Evolutionary conservation across 345 rosid species (phyloP).

Genomic region (Citrus medica): DNA sequence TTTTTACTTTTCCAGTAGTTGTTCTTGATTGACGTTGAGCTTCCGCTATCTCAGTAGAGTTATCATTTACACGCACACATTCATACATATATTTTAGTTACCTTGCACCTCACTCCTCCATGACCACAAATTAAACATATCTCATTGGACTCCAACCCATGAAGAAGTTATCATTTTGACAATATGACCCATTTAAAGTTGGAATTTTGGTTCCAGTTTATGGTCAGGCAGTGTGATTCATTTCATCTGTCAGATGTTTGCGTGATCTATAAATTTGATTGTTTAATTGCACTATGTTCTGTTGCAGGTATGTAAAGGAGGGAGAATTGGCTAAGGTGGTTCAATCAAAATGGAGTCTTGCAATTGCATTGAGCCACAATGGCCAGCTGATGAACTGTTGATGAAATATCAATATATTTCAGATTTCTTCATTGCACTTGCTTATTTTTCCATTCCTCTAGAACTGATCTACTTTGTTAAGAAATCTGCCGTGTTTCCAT

Average conservation of each 20-base stretch:
- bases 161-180: no score
- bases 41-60: neutral
- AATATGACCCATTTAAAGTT: neutral
- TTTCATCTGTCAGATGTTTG: neutral
- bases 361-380: constrained; percentile 92
- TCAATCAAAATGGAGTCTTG: constrained; percentile 64
- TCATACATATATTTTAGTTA: no score
- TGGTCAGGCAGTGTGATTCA: neutral
- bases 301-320: constrained; percentile 34
- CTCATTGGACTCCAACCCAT: no score
- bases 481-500: constrained; percentile 90
- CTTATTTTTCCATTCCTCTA: constrained; percentile 94
- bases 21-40: neutral
- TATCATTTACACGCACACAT: neutral
- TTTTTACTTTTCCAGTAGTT: neutral
- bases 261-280: neutral
- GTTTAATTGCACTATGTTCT: neutral
- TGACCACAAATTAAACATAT: no score
- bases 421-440: constrained; percentile 96
- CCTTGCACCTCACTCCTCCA: no score
- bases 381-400: constrained; percentile 87
- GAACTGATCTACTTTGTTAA: constrained; percentile 96
- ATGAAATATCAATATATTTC: constrained; percentile 98
- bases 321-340: constrained; percentile 12
- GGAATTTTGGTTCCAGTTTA: neutral